Evolutionary conservation across 139 green algal species (phyloP).

Genomic region (Coelastrella sp.): DNA sequence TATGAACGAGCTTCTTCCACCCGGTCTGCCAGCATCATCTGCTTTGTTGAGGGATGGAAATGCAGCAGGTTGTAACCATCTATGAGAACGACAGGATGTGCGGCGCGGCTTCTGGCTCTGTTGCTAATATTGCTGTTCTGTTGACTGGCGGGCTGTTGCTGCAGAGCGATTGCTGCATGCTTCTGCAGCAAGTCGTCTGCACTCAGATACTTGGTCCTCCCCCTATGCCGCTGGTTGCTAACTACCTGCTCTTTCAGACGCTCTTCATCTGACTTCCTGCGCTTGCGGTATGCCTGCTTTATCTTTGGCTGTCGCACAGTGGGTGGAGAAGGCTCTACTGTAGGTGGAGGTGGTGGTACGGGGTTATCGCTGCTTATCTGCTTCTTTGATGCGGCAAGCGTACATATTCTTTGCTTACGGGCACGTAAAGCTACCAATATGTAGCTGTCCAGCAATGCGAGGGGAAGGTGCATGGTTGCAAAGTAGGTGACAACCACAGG

Average conservation of each 20-base stretch:
- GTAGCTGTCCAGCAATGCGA: too few relatives aligned
- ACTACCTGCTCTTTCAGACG: not conserved
- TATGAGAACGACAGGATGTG: not conserved
- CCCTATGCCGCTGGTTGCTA: not conserved
- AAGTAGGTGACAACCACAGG: too few relatives aligned
- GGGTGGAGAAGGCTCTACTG: not conserved
- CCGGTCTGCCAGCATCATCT: not conserved
- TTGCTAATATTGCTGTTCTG: not conserved
- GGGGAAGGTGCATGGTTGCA: too few relatives aligned
- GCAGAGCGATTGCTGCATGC: not conserved
- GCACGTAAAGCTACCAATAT: too few relatives aligned
- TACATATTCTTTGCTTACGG: too few relatives aligned
- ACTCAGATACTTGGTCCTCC: not conserved
- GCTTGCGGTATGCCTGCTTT: not conserved
- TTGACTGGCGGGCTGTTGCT: not conserved
- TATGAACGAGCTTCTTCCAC: not conserved
- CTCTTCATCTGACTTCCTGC: not conserved
- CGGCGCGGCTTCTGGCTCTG: not conserved
- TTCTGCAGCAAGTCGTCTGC: not conserved
- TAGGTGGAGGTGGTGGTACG: not conserved
- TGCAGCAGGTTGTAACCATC: not conserved
- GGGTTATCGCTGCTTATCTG: not conserved
- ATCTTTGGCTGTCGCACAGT: not conserved
- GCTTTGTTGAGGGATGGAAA: slow-evolving; percentile 10
- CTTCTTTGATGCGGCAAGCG: not conserved